Percentiles rank a stretch among this genome's conserved stretches.
Evolutionary conservation across 2,329 filamentous ascomycete genomes (phyloP).

Genomic region (Botrytis fabae): DNA sequence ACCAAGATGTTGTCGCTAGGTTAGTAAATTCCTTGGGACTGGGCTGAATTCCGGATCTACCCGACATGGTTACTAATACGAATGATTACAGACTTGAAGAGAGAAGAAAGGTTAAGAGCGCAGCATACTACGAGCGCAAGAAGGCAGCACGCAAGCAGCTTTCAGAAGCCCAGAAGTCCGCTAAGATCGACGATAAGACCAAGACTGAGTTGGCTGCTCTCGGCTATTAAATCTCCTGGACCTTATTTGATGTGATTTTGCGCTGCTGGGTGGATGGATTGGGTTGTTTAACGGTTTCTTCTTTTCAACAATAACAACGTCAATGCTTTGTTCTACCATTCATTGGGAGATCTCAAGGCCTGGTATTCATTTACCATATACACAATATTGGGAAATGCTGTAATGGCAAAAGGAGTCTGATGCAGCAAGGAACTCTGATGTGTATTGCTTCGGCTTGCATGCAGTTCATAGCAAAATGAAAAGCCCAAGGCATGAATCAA

Average conservation of each 20-base stretch:
- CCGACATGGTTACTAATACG: conserved; percentile 29
- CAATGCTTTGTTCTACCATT: conserved; percentile 42
- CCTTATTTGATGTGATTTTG: conserved; percentile 34
- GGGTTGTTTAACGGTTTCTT: conserved; percentile 35
- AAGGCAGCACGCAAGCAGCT: conserved; percentile 91
- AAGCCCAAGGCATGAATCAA: conserved; percentile 36
- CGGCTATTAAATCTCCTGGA: conserved; percentile 72
- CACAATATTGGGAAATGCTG: conserved; percentile 38
- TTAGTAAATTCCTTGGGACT: conserved; percentile 53
- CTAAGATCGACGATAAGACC: conserved; percentile 82
- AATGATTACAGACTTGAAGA: conserved; percentile 78
- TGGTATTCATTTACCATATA: conserved; percentile 31
- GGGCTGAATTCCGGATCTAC: background rate
- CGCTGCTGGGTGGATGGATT: conserved; percentile 26
- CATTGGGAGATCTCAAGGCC: conserved; percentile 38
- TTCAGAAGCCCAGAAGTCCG: conserved; percentile 88
- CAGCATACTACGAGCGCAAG: conserved; percentile 99
- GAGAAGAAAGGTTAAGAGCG: conserved; percentile 98
- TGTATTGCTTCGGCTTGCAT: conserved; percentile 41
- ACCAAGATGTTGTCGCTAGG: conserved; percentile 98
- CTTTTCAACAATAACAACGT: conserved; percentile 33
- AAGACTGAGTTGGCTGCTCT: conserved; percentile 83
- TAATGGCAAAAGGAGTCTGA: conserved; percentile 36
- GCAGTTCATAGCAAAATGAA: conserved; percentile 40
- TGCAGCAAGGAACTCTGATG: conserved; percentile 37